Evolutionary conservation across 2,329 filamentous ascomycete genomes (phyloP), one percentile per base, ranked within the genome.

Genomic region (Aspergillus arachidicola): DNA sequence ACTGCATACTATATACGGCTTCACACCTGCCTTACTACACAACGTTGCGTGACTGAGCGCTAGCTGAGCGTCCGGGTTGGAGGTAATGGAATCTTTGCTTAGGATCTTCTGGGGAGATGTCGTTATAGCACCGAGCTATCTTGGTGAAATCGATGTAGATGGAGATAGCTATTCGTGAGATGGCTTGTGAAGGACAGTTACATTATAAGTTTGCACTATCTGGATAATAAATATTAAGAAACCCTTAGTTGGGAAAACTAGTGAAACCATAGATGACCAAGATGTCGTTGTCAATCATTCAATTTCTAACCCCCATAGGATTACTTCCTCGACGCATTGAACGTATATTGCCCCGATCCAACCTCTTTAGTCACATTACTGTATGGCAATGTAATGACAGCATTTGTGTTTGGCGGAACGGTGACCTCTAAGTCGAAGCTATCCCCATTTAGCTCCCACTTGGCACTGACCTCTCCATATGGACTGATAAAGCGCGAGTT

Each of bases 271-370:
- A 19, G 16, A 19, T 41, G 16, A 7, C 16, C 1, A 9, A 6
- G 36, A 19, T 41, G 6, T 3, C 3, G 16, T 41, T 3, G 6
- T 0, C 16, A 19, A 9, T 7, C 16, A 38, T 19, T 38, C 3
- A 6, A 9, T 0, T 4, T 7, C 0, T n/a, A 41, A n/a, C 3
- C 10, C 6, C 6, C 2, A 0, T 46, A 23, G 5, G 4, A 23
- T 2, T 46, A 19, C 30, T 36, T 0, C 50, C 3, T 54, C 3
- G 30, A 21, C 2, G 1, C 51, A 14, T 54, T n/a, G 21, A 54
- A 54, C 10, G 36, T n/a, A 36, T 54, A 26, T 7, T 23, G 51
- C 9, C 51, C 51, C 16, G 51, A 54, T 11, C 51, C 51, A 14
- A 54, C 51, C 3, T 54, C 51, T 4, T 4, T 21, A 1, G 21